Conservation (phyloP, 2,329 filamentous ascomycete species). For the Diaporthe humulicola region DNA sequence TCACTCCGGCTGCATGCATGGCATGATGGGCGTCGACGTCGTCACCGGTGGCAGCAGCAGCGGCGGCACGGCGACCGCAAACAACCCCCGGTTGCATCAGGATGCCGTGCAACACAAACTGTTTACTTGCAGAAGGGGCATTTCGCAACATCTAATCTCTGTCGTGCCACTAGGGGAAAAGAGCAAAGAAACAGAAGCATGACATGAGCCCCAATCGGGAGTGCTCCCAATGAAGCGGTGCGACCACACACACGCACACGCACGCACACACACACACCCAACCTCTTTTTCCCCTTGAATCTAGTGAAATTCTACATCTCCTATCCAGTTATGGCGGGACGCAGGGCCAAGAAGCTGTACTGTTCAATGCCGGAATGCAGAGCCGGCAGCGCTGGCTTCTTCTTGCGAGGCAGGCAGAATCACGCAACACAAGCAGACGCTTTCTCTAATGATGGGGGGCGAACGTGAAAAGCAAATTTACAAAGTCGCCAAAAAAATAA, state of each 20-base stretch:
- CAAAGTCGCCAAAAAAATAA: neutral
- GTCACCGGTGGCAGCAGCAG: slow-evolving; percentile 14
- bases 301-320: slow-evolving; percentile 22
- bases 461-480: neutral
- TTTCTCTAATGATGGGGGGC: slow-evolving; percentile 2
- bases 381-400: slow-evolving; percentile 10
- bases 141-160: slow-evolving; percentile 6
- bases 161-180: slow-evolving; percentile 8
- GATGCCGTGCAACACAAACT: slow-evolving; percentile 18
- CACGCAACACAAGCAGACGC: slow-evolving; percentile 1
- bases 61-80: slow-evolving; percentile 1
- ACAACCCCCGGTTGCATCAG: slow-evolving; percentile 1
- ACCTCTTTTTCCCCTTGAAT: neutral
- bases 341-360: slow-evolving; percentile 6
- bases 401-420: neutral
- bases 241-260: neutral
- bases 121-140: neutral
- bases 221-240: neutral
- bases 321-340: neutral
- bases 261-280: neutral
- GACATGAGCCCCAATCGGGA: slow-evolving; percentile 9
- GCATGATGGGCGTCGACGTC: neutral
- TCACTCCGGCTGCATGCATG: slow-evolving; percentile 4
- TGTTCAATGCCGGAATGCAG: slow-evolving; percentile 7
- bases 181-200: neutral